These are phyloP conservation scores for Leccinum boreale DNA, from an alignment of 768 basidiomycete genomes.

Conservation along the genomic window DNA sequence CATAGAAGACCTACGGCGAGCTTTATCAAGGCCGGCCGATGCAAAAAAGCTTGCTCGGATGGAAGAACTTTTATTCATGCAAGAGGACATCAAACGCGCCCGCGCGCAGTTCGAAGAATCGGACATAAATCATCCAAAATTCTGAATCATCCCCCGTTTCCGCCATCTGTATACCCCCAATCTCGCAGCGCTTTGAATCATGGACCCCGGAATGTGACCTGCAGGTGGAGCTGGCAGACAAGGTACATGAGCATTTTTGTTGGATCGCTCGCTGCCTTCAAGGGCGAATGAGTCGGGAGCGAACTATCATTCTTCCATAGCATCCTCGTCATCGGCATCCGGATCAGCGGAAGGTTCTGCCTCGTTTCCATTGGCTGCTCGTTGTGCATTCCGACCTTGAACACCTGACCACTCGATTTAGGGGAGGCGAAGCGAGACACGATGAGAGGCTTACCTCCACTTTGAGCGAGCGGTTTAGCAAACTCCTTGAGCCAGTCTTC, in stretches of 20 bases:
- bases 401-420: slow-evolving; percentile 39
- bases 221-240: background rate
- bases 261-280: background rate
- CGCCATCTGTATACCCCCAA: background rate
- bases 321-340: slow-evolving; percentile 41
- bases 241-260: background rate
- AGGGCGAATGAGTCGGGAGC: background rate
- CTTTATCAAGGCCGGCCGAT: slow-evolving; percentile 80
- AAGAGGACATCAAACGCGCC: slow-evolving; percentile 89
- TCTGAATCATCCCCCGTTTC: slow-evolving; percentile 26
- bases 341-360: slow-evolving; percentile 30
- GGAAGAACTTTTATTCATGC: slow-evolving; percentile 91
- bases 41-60: slow-evolving; percentile 89
- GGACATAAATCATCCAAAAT: slow-evolving; percentile 45
- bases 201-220: background rate
- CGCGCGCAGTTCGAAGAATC: slow-evolving; percentile 70
- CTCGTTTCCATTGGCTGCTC: slow-evolving; percentile 10
- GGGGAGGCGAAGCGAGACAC: background rate
- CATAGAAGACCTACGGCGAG: slow-evolving; percentile 81
- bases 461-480: slow-evolving; percentile 72
- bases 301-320: slow-evolving; percentile 63
- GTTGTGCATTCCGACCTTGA: slow-evolving; percentile 46
- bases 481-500: slow-evolving; percentile 90
- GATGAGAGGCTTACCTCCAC: slow-evolving; percentile 53
- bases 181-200: slow-evolving; percentile 2